These are phyloP conservation scores for Penicillium sclerotigenum DNA, from an alignment of 2,329 filamentous ascomycete species.

Conservation along the genomic window DNA sequence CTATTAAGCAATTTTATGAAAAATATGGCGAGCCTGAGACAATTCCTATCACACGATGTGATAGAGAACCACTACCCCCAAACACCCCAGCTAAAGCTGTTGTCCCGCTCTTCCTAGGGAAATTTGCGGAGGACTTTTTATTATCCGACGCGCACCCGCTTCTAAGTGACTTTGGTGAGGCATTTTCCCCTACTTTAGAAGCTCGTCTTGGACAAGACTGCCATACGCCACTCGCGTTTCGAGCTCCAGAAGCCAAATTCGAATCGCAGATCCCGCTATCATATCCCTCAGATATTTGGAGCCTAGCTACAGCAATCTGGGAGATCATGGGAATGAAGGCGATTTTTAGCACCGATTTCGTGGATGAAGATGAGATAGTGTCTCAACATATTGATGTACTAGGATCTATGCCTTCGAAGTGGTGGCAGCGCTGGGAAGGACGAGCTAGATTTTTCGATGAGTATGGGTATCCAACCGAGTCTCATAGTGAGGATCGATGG, in stretches of 20 bases:
- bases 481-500: constrained; percentile 9
- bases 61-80: constrained; percentile 24
- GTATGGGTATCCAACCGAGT: constrained; percentile 12
- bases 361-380: constrained; percentile 15
- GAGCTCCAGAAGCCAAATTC: constrained; percentile 27
- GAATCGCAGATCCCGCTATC: constrained; percentile 15
- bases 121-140: constrained; percentile 27
- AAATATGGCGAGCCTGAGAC: constrained; percentile 30
- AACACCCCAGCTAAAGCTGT: constrained; percentile 30
- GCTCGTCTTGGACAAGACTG: constrained; percentile 17
- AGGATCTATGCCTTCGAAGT: constrained; percentile 18
- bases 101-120: constrained; percentile 28
- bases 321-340: constrained; percentile 27
- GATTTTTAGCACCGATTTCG: constrained; percentile 19
- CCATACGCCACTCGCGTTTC: constrained; percentile 15
- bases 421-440: constrained; percentile 18
- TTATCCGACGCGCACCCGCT: constrained; percentile 29
- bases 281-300: constrained; percentile 30
- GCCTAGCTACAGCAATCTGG: constrained; percentile 24
- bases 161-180: constrained; percentile 38
- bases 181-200: constrained; percentile 19
- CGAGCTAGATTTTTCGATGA: constrained; percentile 15
- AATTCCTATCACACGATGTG: constrained; percentile 22
- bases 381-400: constrained; percentile 24
- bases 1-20: constrained; percentile 32